These are phyloP conservation scores for Penicillium sclerotigenum DNA, from an alignment of 2,329 filamentous ascomycete species.

Conservation along the genomic window DNA sequence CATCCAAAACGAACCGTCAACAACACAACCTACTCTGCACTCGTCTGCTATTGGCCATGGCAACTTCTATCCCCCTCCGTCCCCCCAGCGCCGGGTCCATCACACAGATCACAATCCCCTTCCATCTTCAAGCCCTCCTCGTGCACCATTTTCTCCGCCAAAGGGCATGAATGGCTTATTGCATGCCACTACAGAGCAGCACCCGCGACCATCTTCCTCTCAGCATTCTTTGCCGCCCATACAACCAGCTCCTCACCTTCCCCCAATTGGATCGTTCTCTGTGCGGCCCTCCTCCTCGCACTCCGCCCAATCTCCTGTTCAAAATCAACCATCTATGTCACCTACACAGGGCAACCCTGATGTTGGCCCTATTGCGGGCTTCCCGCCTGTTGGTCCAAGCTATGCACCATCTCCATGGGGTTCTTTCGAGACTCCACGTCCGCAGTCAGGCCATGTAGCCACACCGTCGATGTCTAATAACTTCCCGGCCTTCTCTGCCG, in stretches of 20 bases:
- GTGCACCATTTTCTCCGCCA: constrained; percentile 34
- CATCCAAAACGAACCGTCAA: constrained; percentile 22
- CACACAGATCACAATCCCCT: constrained; percentile 18
- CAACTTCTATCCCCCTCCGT: constrained; percentile 22
- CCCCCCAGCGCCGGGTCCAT: constrained; percentile 33
- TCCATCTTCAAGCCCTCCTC: constrained; percentile 27
- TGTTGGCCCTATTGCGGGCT: constrained; percentile 45
- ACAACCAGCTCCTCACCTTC: constrained; percentile 31
- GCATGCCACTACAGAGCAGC: constrained; percentile 23
- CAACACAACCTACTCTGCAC: constrained; percentile 19
- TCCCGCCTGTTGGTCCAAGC: constrained; percentile 33
- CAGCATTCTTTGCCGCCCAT: constrained; percentile 25
- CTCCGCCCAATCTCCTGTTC: constrained; percentile 37
- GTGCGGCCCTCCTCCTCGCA: constrained; percentile 45
- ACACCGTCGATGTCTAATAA: constrained; percentile 31
- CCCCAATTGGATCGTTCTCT: constrained; percentile 33
- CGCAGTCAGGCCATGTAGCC: constrained; percentile 27
- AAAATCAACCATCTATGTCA: constrained; percentile 48
- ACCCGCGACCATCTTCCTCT: constrained; percentile 18
- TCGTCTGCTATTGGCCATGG: constrained; percentile 8
- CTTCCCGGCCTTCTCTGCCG: constrained; percentile 33
- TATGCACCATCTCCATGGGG: constrained; percentile 33
- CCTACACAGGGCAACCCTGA: constrained; percentile 51
- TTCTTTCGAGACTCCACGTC: constrained; percentile 33
- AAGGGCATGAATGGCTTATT: constrained; percentile 31